Evolutionary conservation across 148 eudicot species (phyloP).

Genomic region (Bassia scoparia): DNA sequence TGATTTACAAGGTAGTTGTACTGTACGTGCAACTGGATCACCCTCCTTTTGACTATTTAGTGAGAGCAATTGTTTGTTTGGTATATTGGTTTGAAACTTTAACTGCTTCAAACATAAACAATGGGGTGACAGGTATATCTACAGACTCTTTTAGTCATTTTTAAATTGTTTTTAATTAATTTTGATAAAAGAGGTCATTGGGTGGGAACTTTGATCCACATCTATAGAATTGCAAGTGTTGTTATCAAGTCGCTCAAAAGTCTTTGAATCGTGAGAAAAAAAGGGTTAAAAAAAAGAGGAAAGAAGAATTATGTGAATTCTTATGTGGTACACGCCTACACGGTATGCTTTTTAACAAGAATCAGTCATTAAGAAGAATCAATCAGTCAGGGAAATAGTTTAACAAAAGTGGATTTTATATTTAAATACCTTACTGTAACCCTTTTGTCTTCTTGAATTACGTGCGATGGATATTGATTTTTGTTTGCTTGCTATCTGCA

Average conservation of each 20-base stretch:
- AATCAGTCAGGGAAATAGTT: background rate
- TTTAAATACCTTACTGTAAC: background rate
- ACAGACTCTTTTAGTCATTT: background rate
- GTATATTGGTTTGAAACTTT: background rate
- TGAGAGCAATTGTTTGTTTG: background rate
- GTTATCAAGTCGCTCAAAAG: background rate
- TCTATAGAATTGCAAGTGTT: background rate
- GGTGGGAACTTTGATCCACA: background rate
- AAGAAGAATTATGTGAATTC: background rate
- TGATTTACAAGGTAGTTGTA: no score
- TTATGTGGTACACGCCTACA: background rate
- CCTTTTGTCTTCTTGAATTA: background rate
- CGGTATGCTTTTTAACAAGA: background rate
- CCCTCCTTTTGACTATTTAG: background rate
- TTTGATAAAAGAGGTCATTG: background rate
- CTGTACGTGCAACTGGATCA: background rate
- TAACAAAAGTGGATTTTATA: background rate
- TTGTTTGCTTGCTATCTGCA: background rate
- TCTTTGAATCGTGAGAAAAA: background rate
- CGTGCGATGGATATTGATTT: background rate
- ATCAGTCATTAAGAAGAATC: no score
- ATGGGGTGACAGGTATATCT: background rate
- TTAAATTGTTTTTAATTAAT: no score
- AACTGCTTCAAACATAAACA: background rate
- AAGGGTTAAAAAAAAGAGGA: no score